Evolutionary conservation across 1,284 basidiomycete species (phyloP), one percentile per base, ranked within the genome.

Genomic region (Phlebopus sp.): DNA sequence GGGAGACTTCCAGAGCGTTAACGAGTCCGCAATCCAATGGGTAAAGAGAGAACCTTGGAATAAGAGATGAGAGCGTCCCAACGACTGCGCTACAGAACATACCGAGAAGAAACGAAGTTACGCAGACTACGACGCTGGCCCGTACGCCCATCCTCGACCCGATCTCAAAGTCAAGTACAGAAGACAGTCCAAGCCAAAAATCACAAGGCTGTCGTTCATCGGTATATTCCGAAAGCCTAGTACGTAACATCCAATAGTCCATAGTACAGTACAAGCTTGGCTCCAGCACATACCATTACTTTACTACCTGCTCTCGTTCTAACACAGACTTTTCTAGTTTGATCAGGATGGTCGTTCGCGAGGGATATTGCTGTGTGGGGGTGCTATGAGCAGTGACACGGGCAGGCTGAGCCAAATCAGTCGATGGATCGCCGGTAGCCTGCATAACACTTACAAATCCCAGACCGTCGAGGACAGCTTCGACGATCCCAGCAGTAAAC

Each of bases 381-480:
- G 97, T 96, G 36, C 87, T 89, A 67, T 99, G 97, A 0, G 97
- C 94, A 0, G 97, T 99, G 13, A 99, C 97, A 56, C 96, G 79
- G 2, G 95, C 93, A 10, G 96, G 96, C 95, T 98, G 64, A 14
- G 37, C 53, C 42, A 14, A 45, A 40, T 47, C 52, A 47, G 47
- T 37, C 53, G 45, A 44, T 34, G n/a, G 43, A 15, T 31, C 48
- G 3, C 46, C 31, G 14, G 37, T 44, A 47, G 32, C 42, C 39
- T 3, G 44, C 40, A 21, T 39, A 38, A 37, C 8, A 84, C 94
- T 68, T 63, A 97, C 95, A 57, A 99, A 94, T 47, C 94, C 92
- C 17, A 97, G 75, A 0, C 94, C 95, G 64, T 99, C 96, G 50
- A 99, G 75, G 3, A 97, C 92, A 6, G 94, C 96, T 71, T 99